Base-by-base conservation (phyloP, 495 filamentous ascomycete genomes). In the Opeltia flavorubescens region DNA sequence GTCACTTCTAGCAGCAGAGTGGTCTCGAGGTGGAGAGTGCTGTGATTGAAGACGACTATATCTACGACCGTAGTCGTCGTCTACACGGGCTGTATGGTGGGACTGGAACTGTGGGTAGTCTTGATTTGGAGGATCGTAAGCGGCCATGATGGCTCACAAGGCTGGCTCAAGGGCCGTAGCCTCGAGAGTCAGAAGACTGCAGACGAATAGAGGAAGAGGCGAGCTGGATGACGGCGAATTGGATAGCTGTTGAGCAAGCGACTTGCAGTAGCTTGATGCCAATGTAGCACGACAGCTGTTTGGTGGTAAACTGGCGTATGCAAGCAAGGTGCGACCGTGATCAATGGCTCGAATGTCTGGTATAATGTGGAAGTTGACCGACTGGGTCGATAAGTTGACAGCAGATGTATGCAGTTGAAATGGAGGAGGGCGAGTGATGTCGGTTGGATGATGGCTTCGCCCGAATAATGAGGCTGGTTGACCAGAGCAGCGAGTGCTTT, bases 71-170 rank as follows among this genome's bases (percentile, higher is more conserved):
- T 18, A 18, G 35, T 20, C 35, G 8, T 39, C n/a, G 7, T 39
- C 35, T 11, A n/a, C 13, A 3, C 21, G 24, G 35, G 20, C 21
- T 18, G 35, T 17, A 26, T 29, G 28, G 6, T 41, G 35, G 35
- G 25, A 24, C 20, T 23, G 46, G n/a, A 23, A 11, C 15, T 46
- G 40, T 15, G 49, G 39, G 44, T 49, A 55, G 25, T 55, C 40
- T 39, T 41, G 17, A 21, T 21, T 44, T 26, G 53, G 30, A n/a
- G 43, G 49, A 20, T 55, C 49, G 43, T 52, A 55, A 38, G 49
- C 35, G 18, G 35, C 49, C 53, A 55, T 55, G 35, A 30, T 48
- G 35, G 21, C 11, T 7, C 13, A 44, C 39, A 47, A 44, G 43
- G 44, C 48, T 41, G 51, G 38, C 36, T 27, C 43, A 41, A 47